A percentile compares a stretch with the other conserved stretches of the same genome.
Conservation (phyloP, 2,329 filamentous ascomycete genomes). For the Aspergillus sp. region DNA sequence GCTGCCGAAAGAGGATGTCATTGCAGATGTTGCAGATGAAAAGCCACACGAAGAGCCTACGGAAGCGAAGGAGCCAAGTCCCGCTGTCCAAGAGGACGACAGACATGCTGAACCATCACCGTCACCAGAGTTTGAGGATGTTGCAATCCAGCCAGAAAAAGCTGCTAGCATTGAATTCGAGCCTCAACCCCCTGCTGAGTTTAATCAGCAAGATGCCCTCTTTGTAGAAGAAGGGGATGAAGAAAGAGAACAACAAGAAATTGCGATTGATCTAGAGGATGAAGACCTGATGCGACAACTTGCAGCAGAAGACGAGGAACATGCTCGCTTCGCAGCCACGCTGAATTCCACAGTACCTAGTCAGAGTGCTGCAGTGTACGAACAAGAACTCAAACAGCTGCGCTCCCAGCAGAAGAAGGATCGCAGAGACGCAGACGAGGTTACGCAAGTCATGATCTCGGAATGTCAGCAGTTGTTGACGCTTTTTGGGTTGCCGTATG, state of each 20-base stretch:
- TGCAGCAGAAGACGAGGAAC: slow-evolving; percentile 84
- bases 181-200: slow-evolving; percentile 6
- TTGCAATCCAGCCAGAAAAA: slow-evolving; percentile 13
- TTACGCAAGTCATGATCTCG: slow-evolving; percentile 89
- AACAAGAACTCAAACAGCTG: slow-evolving; percentile 76
- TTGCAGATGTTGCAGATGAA: slow-evolving; percentile 21
- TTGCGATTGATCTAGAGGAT: slow-evolving; percentile 82
- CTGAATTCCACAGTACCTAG: slow-evolving; percentile 68
- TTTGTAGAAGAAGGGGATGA: slow-evolving; percentile 1
- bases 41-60: slow-evolving; percentile 8
- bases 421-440: slow-evolving; percentile 89
- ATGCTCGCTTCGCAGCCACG: slow-evolving; percentile 82
- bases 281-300: slow-evolving; percentile 81
- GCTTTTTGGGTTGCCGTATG: slow-evolving; percentile 89
- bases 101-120: slow-evolving; percentile 28
- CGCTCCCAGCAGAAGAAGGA: slow-evolving; percentile 96
- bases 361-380: slow-evolving; percentile 72
- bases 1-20: background rate
- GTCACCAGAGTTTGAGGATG: slow-evolving; percentile 18
- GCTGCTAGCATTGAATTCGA: slow-evolving; percentile 20
- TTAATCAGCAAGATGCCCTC: slow-evolving; percentile 19
- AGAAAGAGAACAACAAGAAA: slow-evolving; percentile 45
- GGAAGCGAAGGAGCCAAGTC: slow-evolving; percentile 12
- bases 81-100: slow-evolving; percentile 2
- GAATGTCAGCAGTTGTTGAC: slow-evolving; percentile 88